Evolutionary conservation across 305 asterid genomes (phyloP).

Genomic region (Withania somnifera): DNA sequence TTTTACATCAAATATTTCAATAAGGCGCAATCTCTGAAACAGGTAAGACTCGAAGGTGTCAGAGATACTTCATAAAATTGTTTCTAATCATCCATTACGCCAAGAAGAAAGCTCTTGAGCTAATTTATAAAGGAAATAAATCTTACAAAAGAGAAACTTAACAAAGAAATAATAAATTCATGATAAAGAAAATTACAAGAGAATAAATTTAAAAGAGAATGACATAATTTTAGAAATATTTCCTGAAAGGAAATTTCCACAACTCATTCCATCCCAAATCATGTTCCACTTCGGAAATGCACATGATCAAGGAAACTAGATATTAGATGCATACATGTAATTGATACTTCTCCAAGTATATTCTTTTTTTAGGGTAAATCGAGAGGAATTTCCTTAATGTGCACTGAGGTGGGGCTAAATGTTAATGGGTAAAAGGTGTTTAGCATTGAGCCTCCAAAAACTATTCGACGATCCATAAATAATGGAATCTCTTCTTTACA

Average conservation of each 20-base stretch:
- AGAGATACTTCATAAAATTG: background rate
- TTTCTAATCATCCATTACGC: background rate
- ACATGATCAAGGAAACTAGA: background rate
- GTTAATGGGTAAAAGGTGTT: background rate
- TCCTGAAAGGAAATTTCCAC: background rate
- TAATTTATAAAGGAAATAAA: background rate
- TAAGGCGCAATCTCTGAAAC: slow-evolving; percentile 68
- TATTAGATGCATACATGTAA: background rate
- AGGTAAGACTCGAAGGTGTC: background rate
- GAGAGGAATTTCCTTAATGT: background rate
- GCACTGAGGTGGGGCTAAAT: background rate
- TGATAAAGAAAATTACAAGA: background rate
- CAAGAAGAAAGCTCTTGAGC: background rate
- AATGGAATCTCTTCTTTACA: background rate
- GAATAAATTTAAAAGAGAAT: background rate
- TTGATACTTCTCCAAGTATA: background rate
- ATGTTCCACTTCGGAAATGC: background rate
- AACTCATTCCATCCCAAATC: background rate
- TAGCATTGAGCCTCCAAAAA: background rate
- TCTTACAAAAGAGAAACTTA: background rate
- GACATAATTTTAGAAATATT: background rate
- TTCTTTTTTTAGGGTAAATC: background rate
- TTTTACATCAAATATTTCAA: slow-evolving; percentile 80
- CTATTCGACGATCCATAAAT: background rate
- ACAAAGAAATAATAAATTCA: background rate